Base-by-base conservation (phyloP, 2,329 filamentous ascomycete species). In the Aspergillus vadensis region DNA sequence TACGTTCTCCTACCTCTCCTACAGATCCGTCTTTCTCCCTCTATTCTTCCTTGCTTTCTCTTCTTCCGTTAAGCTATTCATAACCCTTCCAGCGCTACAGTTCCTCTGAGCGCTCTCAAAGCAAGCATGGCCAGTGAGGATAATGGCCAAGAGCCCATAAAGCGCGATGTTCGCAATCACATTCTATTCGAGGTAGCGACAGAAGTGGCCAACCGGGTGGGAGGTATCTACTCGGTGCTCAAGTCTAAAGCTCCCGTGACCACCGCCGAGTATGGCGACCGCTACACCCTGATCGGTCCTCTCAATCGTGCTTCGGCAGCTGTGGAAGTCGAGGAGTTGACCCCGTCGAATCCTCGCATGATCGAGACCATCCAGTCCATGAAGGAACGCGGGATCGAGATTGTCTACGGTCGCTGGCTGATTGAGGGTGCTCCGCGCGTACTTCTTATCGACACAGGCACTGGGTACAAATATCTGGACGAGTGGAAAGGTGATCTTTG, bases 191-290 rank as follows among this genome's bases (percentile, higher is more conserved):
- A 99, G 81, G 84, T 98, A 72, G 92, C 95, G 63, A 98, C 95
- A 21, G 95, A 99, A 77, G 95, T 98, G 70, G 95, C 95, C 64
- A 96, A 98, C 83, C 88, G 95, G 85, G 95, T 99, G 63, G 95
- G 95, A 74, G 95, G 95, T 71, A 99, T 99, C 80, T 99, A 99
- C 83, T 98, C 94, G 15, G 95, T 99, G 67, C 88, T 99, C 80
- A 99, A 99, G 80, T 99, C 95, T 63, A 99, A 99, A 80, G 94
- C 95, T 39, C 94, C 95, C 54, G 95, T 98, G 63, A 98, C 95
- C 47, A 97, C 94, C 0, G 92, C 92, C 63, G 95, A 99, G 79
- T 99, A 98, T 95, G 95, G 95, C 78, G 92, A 97, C 62, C 88
- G 92, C 67, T 99, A 99, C 79, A 96, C 92, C 27, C 86, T 98